These are phyloP conservation scores for Cutaneotrichosporon daszewskae DNA, from an alignment of 1,284 basidiomycete species.

Conservation along the genomic window DNA sequence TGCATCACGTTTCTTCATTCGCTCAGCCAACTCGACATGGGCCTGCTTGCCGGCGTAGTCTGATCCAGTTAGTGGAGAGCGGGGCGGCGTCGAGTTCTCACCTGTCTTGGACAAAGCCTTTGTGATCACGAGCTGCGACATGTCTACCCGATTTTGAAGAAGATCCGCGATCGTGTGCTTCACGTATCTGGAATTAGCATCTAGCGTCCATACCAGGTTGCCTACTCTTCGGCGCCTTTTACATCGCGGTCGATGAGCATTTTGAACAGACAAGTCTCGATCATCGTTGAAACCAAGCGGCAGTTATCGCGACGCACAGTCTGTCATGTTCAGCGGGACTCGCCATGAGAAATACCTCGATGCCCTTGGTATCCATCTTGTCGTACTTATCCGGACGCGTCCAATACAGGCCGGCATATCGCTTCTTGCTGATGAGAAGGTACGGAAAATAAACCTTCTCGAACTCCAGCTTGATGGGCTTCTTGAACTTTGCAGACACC, in stretches of 20 bases:
- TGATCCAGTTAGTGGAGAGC: neutral
- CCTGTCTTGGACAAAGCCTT: conserved; percentile 86
- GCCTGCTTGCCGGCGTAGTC: conserved; percentile 68
- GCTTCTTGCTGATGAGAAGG: conserved; percentile 91
- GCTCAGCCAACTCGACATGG: conserved; percentile 85
- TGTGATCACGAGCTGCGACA: conserved; percentile 96
- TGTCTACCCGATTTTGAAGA: conserved; percentile 90
- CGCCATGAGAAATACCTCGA: conserved; percentile 79
- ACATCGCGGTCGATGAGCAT: conserved; percentile 93
- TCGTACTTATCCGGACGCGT: conserved; percentile 87
- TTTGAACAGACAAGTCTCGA: conserved; percentile 92
- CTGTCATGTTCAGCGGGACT: too few species aligned
- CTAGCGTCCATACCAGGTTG: neutral
- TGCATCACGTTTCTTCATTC: conserved; percentile 91
- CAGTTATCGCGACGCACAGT: conserved; percentile 95
- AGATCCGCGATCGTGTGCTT: conserved; percentile 89
- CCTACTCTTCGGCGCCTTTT: conserved; percentile 80
- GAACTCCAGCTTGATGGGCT: conserved; percentile 95
- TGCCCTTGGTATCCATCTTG: conserved; percentile 98
- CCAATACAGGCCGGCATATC: conserved; percentile 95
- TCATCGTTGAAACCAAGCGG: conserved; percentile 88
- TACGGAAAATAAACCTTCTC: conserved; percentile 98
- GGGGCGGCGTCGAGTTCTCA: conserved; percentile 44
- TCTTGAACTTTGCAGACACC: conserved; percentile 85
- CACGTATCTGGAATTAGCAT: conserved; percentile 60